These are phyloP conservation scores for Camelina neglecta DNA, from an alignment of 345 rosid species.

Conservation along the genomic window DNA sequence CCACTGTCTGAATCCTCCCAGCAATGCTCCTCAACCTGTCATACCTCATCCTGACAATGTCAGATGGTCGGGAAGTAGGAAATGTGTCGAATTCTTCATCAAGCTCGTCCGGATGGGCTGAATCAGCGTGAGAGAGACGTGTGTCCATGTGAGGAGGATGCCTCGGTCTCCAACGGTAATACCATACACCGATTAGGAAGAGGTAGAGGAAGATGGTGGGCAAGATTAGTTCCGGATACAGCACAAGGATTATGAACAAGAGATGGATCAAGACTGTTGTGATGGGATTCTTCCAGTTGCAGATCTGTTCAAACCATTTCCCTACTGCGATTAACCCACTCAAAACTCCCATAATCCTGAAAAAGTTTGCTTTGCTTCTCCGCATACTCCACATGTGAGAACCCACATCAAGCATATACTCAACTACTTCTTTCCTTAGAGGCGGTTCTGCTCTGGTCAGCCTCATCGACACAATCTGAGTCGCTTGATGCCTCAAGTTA, in stretches of 20 bases:
- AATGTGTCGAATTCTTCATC: slow-evolving; percentile 93
- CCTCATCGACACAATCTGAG: slow-evolving; percentile 82
- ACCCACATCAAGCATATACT: slow-evolving; percentile 93
- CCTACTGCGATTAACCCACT: slow-evolving; percentile 83
- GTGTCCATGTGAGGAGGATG: slow-evolving; percentile 98
- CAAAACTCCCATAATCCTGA: slow-evolving; percentile 83
- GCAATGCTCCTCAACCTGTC: slow-evolving; percentile 92
- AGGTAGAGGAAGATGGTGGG: slow-evolving; percentile 92
- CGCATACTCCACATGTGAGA: slow-evolving; percentile 99
- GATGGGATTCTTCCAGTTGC: slow-evolving; percentile 90
- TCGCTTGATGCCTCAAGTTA: slow-evolving; percentile 87
- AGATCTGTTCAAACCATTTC: slow-evolving; percentile 92
- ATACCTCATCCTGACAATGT: slow-evolving; percentile 80
- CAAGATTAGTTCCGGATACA: slow-evolving; percentile 85
- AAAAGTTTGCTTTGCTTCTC: slow-evolving; percentile 95
- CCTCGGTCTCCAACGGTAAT: slow-evolving; percentile 92
- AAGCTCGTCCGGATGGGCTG: slow-evolving; percentile 82
- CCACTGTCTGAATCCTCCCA: slow-evolving; percentile 91
- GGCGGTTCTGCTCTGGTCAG: slow-evolving; percentile 90
- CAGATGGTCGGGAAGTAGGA: slow-evolving; percentile 78
- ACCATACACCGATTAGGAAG: slow-evolving; percentile 92
- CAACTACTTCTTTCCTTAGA: slow-evolving; percentile 85
- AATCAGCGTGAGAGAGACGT: slow-evolving; percentile 86
- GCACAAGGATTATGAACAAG: slow-evolving; percentile 80
- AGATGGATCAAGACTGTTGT: slow-evolving; percentile 88